phyloP scores from a whole-genome alignment of 2,329 filamentous ascomycete genomes.

The Calcarisporium arbuscula region DNA sequence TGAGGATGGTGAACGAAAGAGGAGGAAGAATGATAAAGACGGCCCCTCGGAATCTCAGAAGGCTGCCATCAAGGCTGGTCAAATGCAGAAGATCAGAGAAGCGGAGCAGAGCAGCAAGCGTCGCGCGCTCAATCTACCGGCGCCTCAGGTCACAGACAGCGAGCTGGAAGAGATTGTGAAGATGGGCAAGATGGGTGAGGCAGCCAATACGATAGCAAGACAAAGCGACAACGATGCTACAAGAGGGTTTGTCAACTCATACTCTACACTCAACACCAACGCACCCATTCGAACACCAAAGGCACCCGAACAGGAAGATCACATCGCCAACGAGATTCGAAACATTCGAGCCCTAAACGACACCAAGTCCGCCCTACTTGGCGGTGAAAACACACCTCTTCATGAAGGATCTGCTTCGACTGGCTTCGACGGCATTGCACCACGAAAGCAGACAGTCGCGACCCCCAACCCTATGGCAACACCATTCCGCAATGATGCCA shows the following conservation, averaged over 20 bases:
- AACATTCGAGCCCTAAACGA: slow-evolving; percentile 90
- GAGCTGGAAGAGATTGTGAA: slow-evolving; percentile 98
- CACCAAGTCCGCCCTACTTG: slow-evolving; percentile 87
- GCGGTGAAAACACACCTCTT: slow-evolving; percentile 88
- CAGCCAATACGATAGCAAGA: slow-evolving; percentile 67
- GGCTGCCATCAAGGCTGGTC: slow-evolving; percentile 85
- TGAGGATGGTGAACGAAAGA: slow-evolving; percentile 72
- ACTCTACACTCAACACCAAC: slow-evolving; percentile 70
- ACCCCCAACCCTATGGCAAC: slow-evolving; percentile 96
- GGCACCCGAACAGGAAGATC: slow-evolving; percentile 87
- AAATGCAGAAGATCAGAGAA: slow-evolving; percentile 90
- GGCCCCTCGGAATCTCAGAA: slow-evolving; percentile 72
- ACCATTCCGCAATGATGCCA: slow-evolving; percentile 61
- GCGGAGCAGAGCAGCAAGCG: slow-evolving; percentile 96
- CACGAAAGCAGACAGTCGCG: slow-evolving; percentile 72
- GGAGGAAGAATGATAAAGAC: slow-evolving; percentile 82
- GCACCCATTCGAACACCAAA: slow-evolving; percentile 89
- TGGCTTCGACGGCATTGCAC: slow-evolving; percentile 79
- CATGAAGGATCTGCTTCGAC: slow-evolving; percentile 77
- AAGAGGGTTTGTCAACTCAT: slow-evolving; percentile 79
- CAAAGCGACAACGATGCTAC: slow-evolving; percentile 81
- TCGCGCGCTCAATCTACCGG: slow-evolving; percentile 71
- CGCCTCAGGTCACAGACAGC: slow-evolving; percentile 85
- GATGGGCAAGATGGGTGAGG: slow-evolving; percentile 91
- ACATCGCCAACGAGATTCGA: slow-evolving; percentile 91